A percentile compares a stretch with the other conserved stretches of the same genome.
Evolutionary conservation across 805 yeast species (phyloP).

Genomic region (Teunomyces gatunensis): DNA sequence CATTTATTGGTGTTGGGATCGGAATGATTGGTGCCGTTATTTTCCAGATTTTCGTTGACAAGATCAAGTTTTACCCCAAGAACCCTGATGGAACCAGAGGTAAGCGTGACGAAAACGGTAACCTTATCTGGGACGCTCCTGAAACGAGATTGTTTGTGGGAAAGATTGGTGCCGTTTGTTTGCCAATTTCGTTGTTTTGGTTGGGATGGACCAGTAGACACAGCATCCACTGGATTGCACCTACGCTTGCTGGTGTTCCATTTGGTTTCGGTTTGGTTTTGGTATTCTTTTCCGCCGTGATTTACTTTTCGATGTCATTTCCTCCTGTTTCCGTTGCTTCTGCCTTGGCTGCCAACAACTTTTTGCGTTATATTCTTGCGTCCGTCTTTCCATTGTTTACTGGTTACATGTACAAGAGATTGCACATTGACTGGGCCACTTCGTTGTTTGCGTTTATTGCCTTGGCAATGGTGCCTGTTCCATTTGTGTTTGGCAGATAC

Average conservation of each 20-base stretch:
- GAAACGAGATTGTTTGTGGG: constrained; percentile 60
- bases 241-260: constrained; percentile 73
- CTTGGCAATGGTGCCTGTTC: constrained; percentile 69
- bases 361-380: constrained; percentile 71
- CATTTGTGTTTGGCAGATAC: constrained; percentile 61
- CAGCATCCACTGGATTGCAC: constrained; percentile 72
- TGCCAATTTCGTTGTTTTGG: constrained; percentile 76
- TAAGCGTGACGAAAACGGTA: constrained; percentile 55
- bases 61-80: constrained; percentile 48
- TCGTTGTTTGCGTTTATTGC: constrained; percentile 65
- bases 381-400: constrained; percentile 84
- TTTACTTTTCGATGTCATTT: constrained; percentile 67
- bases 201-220: constrained; percentile 70
- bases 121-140: constrained; percentile 53
- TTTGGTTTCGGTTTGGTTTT: constrained; percentile 73
- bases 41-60: constrained; percentile 51
- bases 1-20: constrained; percentile 69
- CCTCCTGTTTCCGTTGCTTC: constrained; percentile 79
- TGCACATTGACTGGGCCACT: constrained; percentile 79
- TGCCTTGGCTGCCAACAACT: constrained; percentile 86
- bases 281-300: constrained; percentile 66
- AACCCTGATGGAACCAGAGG: constrained; percentile 62
- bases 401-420: constrained; percentile 72
- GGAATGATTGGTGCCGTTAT: constrained; percentile 60
- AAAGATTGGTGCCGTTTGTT: constrained; percentile 62